Percentiles rank a stretch among this genome's conserved stretches.
phyloP scores from a whole-genome alignment of 495 filamentous ascomycete genomes.

The Penicillium bialowiezense region DNA sequence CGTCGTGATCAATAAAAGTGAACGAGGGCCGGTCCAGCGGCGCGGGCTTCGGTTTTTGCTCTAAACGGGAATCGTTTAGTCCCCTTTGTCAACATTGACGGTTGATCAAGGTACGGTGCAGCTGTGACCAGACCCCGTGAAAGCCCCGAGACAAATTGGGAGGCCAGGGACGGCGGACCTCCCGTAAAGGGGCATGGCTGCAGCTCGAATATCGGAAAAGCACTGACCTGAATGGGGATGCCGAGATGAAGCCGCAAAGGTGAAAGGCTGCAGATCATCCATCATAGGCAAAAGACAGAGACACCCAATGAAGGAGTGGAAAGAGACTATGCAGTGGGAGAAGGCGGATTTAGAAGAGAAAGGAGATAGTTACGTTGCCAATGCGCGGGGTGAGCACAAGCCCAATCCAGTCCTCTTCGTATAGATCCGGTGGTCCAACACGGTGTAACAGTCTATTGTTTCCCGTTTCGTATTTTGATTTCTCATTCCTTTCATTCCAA shows the following conservation, averaged over 20 bases:
- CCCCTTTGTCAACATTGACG: neutral
- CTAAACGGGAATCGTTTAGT: constrained; percentile 13
- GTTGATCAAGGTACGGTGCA: neutral
- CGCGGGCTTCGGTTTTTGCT: constrained; percentile 11
- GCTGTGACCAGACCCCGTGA: neutral
- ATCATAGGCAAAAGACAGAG: constrained; percentile 19
- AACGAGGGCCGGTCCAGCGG: constrained; percentile 31
- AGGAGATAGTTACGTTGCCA: constrained; percentile 25
- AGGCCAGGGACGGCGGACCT: neutral
- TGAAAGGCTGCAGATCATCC: constrained; percentile 28
- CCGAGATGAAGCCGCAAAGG: constrained; percentile 13
- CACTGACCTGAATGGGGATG: constrained; percentile 30
- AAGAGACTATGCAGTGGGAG: constrained; percentile 4
- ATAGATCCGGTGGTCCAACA: constrained; percentile 21
- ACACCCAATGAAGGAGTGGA: constrained; percentile 15
- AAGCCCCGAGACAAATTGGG: neutral
- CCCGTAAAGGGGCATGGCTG: too few species aligned
- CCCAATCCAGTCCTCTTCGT: constrained; percentile 26
- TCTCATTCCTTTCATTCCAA: too few species aligned
- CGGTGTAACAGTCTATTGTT: constrained; percentile 15
- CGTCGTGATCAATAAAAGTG: constrained; percentile 39
- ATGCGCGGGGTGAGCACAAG: constrained; percentile 22
- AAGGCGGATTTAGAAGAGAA: constrained; percentile 20
- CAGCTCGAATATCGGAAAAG: constrained; percentile 3
- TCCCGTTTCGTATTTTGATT: neutral